These are phyloP conservation scores for Vigna angularis DNA, from an alignment of 306 rosid genomes.

Conservation along the genomic window DNA sequence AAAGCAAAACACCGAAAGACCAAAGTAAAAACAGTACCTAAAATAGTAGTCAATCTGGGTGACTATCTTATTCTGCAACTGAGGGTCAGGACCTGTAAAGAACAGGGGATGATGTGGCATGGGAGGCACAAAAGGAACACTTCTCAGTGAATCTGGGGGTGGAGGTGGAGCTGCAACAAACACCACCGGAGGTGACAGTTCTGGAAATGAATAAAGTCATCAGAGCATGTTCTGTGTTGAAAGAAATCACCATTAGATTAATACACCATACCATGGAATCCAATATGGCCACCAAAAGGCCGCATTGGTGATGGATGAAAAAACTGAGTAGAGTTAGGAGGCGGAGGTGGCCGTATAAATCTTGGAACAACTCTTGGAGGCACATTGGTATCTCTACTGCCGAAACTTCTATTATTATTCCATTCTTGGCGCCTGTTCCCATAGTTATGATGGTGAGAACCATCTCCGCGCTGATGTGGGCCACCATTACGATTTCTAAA, in stretches of 20 bases:
- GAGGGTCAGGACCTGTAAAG: constrained; percentile 61
- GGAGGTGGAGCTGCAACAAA: constrained; percentile 58
- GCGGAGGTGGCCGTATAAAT: constrained; percentile 62
- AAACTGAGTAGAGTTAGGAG: constrained; percentile 59
- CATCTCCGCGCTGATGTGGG: constrained; percentile 77
- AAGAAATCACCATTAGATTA: constrained; percentile 8
- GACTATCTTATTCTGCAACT: constrained; percentile 66
- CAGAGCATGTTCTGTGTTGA: constrained; percentile 31
- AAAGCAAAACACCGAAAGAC: constrained; percentile 2
- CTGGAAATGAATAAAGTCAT: constrained; percentile 53
- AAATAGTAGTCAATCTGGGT: constrained; percentile 88
- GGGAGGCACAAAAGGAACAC: constrained; percentile 62
- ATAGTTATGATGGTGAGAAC: constrained; percentile 65
- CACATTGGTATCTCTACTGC: constrained; percentile 60
- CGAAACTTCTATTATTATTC: constrained; percentile 64
- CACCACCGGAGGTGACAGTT: constrained; percentile 54
- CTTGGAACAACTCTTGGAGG: constrained; percentile 64
- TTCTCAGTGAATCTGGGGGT: constrained; percentile 58
- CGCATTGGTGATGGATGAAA: constrained; percentile 55
- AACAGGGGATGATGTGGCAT: constrained; percentile 53
- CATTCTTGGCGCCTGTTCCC: constrained; percentile 80
- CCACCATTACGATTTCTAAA: constrained; percentile 65
- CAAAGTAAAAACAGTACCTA: constrained; percentile 61
- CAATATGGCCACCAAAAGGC: constrained; percentile 65
- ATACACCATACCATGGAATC: constrained; percentile 67